Evolutionary conservation across 2,329 filamentous ascomycete genomes (phyloP).

Genomic region (Aspergillus aculeatinus): DNA sequence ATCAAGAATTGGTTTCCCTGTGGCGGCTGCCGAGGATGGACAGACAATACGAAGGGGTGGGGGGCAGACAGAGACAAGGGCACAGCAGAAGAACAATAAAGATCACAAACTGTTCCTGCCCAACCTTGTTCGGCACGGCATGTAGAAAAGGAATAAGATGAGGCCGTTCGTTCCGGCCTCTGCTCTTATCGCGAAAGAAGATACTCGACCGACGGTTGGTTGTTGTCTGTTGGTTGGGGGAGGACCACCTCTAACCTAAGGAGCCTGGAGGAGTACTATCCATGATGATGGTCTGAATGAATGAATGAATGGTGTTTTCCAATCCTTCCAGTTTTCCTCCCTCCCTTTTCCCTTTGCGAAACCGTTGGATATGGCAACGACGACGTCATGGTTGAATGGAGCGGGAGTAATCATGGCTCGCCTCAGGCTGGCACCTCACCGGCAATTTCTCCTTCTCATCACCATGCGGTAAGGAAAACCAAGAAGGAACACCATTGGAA

Average conservation of each 20-base stretch:
- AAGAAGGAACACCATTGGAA: not conserved
- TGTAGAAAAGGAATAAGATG: not conserved
- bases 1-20: not conserved
- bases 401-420: not conserved
- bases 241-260: too few relatives aligned
- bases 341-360: not conserved
- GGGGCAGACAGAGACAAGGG: not conserved
- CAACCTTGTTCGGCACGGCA: not conserved
- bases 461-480: not conserved
- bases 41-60: not conserved
- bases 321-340: not conserved
- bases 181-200: not conserved
- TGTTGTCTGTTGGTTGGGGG: not conserved
- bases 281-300: too few relatives aligned
- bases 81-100: not conserved
- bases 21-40: too few relatives aligned
- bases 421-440: not conserved
- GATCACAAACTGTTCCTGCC: not conserved
- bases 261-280: too few relatives aligned
- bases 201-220: too few relatives aligned
- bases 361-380: conserved; percentile 2
- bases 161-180: not conserved
- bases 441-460: not conserved
- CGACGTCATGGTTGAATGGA: conserved; percentile 6
- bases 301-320: too few relatives aligned